A percentile compares a stretch with the other conserved stretches of the same genome.
Evolutionary conservation across 306 rosid species (phyloP).

Genomic region (Cucumis melo): DNA sequence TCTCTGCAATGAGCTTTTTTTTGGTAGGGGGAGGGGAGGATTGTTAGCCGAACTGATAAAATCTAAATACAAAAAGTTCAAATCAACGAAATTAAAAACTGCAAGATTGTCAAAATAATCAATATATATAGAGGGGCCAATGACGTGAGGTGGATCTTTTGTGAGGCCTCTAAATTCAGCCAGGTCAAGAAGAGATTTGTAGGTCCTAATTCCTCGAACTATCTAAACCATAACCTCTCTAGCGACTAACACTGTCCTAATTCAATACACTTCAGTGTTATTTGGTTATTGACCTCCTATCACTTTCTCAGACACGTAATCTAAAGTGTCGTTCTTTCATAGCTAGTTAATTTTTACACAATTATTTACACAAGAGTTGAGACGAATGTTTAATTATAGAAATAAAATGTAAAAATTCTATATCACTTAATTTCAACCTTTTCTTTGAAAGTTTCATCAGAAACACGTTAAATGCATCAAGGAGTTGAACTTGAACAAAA

Average conservation of each 20-base stretch:
- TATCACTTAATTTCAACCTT: not conserved
- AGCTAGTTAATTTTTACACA: not conserved
- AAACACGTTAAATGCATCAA: not conserved
- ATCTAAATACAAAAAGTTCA: not conserved
- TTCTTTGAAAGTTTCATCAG: not conserved
- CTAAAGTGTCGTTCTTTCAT: not conserved
- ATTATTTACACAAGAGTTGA: not conserved
- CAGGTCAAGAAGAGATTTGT: not conserved
- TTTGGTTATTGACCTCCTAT: not conserved
- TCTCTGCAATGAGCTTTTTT: conserved; percentile 73
- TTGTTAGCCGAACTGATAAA: not conserved
- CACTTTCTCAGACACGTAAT: not conserved
- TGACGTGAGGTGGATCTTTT: not conserved
- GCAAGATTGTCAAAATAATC: not conserved
- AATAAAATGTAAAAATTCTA: not conserved
- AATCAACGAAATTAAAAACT: not conserved
- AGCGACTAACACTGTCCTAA: not conserved
- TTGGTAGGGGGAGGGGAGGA: not conserved
- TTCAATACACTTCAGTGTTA: not conserved
- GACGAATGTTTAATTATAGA: not conserved
- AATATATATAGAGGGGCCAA: not conserved
- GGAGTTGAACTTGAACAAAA: not conserved
- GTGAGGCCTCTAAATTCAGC: not conserved
- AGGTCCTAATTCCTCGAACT: not conserved
- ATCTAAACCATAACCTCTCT: not conserved